Evolutionary conservation across 345 rosid species (phyloP).

Genomic region (Eucalyptus regnans): DNA sequence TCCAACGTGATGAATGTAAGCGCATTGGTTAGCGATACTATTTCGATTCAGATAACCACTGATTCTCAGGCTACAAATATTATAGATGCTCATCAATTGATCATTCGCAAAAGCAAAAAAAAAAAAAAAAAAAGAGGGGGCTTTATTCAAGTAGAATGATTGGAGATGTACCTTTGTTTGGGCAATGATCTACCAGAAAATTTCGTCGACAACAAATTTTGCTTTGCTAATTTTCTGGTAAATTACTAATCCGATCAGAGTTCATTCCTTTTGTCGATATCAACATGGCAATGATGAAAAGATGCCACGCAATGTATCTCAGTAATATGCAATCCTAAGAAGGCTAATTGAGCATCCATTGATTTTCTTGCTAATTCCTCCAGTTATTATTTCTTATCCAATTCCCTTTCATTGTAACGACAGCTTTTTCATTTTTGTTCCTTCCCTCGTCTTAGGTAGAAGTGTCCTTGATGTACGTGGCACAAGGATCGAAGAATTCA

Average conservation of each 20-base stretch:
- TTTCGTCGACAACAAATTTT: background rate
- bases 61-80: background rate
- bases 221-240: background rate
- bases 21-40: background rate
- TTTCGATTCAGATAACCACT: background rate
- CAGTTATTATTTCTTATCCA: background rate
- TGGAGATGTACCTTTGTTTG: background rate
- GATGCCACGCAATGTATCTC: background rate
- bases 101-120: background rate
- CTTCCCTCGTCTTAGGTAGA: background rate
- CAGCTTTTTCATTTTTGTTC: background rate
- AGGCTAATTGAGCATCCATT: background rate
- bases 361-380: background rate
- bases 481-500: background rate
- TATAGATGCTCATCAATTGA: background rate
- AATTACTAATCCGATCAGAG: background rate
- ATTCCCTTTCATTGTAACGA: background rate
- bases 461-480: background rate
- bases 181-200: background rate
- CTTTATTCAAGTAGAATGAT: background rate
- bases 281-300: background rate
- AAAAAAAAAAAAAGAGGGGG: background rate
- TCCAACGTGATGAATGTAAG: background rate
- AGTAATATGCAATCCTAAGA: background rate
- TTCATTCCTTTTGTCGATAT: background rate